These are phyloP conservation scores for Calvatia gigantea DNA, from an alignment of 768 basidiomycete species.

Conservation along the genomic window DNA sequence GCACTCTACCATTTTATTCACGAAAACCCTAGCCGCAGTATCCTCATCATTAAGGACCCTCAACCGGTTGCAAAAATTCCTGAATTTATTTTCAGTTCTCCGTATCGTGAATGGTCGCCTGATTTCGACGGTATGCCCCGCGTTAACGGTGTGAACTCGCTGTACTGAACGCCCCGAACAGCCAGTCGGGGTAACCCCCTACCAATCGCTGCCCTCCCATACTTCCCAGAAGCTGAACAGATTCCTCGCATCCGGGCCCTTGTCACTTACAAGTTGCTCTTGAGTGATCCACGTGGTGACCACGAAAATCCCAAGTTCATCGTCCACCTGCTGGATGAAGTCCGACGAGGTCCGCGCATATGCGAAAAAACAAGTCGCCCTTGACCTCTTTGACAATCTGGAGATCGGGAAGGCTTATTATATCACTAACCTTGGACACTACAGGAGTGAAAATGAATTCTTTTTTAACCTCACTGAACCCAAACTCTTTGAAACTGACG, in stretches of 20 bases:
- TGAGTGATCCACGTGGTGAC: not conserved
- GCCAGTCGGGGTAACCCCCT: not conserved
- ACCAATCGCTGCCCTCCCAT: not conserved
- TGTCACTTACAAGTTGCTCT: slow-evolving; percentile 5
- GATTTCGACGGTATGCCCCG: too few relatives aligned
- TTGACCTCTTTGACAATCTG: slow-evolving; percentile 75
- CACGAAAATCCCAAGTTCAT: not conserved
- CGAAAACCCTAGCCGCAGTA: too few relatives aligned
- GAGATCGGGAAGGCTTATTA: slow-evolving; percentile 92
- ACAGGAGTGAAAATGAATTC: slow-evolving; percentile 41
- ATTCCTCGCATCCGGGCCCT: not conserved
- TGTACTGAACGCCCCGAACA: not conserved
- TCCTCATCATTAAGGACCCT: not conserved
- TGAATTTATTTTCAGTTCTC: too few relatives aligned
- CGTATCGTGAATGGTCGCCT: too few relatives aligned
- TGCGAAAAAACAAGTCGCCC: slow-evolving; percentile 81
- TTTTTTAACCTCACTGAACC: slow-evolving; percentile 78
- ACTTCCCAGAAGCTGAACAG: not conserved
- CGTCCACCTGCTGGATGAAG: slow-evolving; percentile 75
- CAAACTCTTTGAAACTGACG: slow-evolving; percentile 71
- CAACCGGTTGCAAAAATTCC: not conserved
- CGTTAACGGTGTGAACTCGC: too few relatives aligned
- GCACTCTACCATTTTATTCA: too few relatives aligned
- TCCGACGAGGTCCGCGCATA: slow-evolving; percentile 89
- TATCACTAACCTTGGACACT: slow-evolving; percentile 46